A percentile compares a stretch with the other conserved stretches of the same genome.
These are phyloP conservation scores for Canariomyces notabilis DNA, from an alignment of 2,329 filamentous ascomycete genomes.

Conservation along the genomic window DNA sequence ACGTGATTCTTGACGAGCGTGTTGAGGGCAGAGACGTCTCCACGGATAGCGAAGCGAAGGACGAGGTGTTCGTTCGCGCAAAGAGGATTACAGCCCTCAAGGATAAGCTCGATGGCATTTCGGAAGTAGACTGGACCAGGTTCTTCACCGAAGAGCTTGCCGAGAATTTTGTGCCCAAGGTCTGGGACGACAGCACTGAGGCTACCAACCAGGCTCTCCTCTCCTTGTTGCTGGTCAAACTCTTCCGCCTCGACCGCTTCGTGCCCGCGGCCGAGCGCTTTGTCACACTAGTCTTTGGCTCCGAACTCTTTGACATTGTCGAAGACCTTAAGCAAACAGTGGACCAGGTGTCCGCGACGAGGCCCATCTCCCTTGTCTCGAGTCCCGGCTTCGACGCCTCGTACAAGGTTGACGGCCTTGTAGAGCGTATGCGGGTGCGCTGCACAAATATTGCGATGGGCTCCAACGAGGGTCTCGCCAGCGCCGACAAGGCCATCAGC, in stretches of 20 bases:
- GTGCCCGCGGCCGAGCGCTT: slow-evolving; percentile 92
- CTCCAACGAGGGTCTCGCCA: slow-evolving; percentile 87
- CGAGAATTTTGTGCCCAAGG: slow-evolving; percentile 72
- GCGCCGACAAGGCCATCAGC: slow-evolving; percentile 90
- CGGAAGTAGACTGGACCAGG: slow-evolving; percentile 64
- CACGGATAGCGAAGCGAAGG: slow-evolving; percentile 56
- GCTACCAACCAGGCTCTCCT: slow-evolving; percentile 71
- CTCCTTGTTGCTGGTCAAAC: slow-evolving; percentile 84
- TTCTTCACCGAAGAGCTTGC: slow-evolving; percentile 85
- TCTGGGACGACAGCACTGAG: slow-evolving; percentile 63
- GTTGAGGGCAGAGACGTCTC: slow-evolving; percentile 75
- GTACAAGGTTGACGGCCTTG: slow-evolving; percentile 96
- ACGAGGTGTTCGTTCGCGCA: slow-evolving; percentile 64
- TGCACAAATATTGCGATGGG: slow-evolving; percentile 99
- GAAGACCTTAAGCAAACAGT: slow-evolving; percentile 85
- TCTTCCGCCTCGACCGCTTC: slow-evolving; percentile 93
- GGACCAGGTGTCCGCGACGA: slow-evolving; percentile 73
- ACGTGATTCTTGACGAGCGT: slow-evolving; percentile 74
- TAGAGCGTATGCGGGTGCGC: slow-evolving; percentile 72
- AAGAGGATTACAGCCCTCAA: slow-evolving; percentile 69
- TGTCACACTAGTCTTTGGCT: slow-evolving; percentile 77
- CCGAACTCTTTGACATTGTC: slow-evolving; percentile 73
- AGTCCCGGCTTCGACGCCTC: slow-evolving; percentile 96
- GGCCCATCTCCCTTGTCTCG: slow-evolving; percentile 87
- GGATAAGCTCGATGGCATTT: slow-evolving; percentile 59